These are phyloP conservation scores for Debaryomyces subglobosus DNA, from an alignment of 1,139 yeast species.

Conservation along the genomic window DNA sequence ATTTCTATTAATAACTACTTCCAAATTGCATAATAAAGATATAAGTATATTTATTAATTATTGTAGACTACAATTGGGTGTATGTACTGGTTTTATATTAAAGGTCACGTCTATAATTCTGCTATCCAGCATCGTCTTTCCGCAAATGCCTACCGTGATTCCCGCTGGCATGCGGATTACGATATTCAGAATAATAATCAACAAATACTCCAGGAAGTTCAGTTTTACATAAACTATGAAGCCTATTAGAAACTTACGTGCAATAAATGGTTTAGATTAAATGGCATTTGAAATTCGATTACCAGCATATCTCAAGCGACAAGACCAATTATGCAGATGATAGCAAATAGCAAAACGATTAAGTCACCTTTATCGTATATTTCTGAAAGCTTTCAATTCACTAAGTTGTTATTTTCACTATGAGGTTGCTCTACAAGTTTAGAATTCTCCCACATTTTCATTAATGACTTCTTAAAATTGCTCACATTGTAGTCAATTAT, in stretches of 20 bases:
- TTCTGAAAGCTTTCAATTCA: neutral
- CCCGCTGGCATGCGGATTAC: neutral
- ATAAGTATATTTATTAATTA: neutral
- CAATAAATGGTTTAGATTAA: neutral
- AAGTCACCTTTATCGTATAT: neutral
- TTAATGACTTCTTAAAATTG: conserved; percentile 75
- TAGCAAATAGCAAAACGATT: neutral
- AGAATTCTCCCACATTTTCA: conserved; percentile 69
- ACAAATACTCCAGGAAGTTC: neutral
- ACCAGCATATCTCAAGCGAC: neutral
- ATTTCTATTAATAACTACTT: conserved; percentile 3
- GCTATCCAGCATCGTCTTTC: neutral
- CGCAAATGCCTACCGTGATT: neutral
- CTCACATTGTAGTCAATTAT: conserved; percentile 89
- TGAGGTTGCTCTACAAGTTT: conserved; percentile 8
- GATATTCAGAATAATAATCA: neutral
- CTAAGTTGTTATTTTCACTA: neutral
- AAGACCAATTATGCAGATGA: neutral
- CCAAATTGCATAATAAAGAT: conserved; percentile 6
- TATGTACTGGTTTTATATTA: neutral
- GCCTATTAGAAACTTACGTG: neutral
- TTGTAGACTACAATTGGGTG: neutral
- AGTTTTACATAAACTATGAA: neutral
- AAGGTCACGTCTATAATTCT: neutral
- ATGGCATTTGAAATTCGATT: neutral